These are phyloP conservation scores for Boletellus emodensis DNA, from an alignment of 768 basidiomycete genomes.

Conservation along the genomic window DNA sequence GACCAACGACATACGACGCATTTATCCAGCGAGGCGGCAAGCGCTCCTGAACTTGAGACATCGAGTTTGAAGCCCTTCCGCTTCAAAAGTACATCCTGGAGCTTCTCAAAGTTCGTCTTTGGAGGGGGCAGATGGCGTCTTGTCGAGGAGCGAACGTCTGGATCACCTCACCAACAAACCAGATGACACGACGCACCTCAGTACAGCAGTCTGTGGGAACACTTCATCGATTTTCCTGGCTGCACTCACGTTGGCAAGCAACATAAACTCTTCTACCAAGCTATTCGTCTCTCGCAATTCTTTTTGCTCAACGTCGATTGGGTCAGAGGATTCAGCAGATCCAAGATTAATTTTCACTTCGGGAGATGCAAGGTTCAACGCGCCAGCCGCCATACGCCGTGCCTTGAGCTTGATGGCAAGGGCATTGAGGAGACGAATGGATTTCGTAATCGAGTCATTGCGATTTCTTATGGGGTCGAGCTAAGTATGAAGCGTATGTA, in stretches of 20 bases:
- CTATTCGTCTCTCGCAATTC: slow-evolving; percentile 90
- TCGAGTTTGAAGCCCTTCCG: slow-evolving; percentile 80
- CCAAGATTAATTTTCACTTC: slow-evolving; percentile 98
- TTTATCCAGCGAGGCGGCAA: slow-evolving; percentile 83
- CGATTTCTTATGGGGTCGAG: slow-evolving; percentile 46
- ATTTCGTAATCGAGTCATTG: slow-evolving; percentile 76
- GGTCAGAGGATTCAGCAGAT: slow-evolving; percentile 89
- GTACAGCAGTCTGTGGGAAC: slow-evolving; percentile 93
- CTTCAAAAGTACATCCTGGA: slow-evolving; percentile 89
- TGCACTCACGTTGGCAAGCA: slow-evolving; percentile 94
- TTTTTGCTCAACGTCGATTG: slow-evolving; percentile 97
- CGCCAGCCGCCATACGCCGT: slow-evolving; percentile 90
- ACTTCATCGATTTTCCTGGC: slow-evolving; percentile 88
- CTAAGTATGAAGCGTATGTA: background rate
- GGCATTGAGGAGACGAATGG: slow-evolving; percentile 83
- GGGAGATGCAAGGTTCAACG: slow-evolving; percentile 94
- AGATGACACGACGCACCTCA: slow-evolving; percentile 48
- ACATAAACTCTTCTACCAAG: slow-evolving; percentile 98
- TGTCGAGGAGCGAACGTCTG: background rate
- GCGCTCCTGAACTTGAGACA: slow-evolving; percentile 84
- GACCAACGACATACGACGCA: slow-evolving; percentile 61
- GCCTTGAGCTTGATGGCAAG: slow-evolving; percentile 84
- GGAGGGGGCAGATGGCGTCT: slow-evolving; percentile 93
- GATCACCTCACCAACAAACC: slow-evolving; percentile 1
- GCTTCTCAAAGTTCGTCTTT: slow-evolving; percentile 87